Conservation (phyloP, 1,139 yeast genomes). For the Debaryomyces sp. region DNA sequence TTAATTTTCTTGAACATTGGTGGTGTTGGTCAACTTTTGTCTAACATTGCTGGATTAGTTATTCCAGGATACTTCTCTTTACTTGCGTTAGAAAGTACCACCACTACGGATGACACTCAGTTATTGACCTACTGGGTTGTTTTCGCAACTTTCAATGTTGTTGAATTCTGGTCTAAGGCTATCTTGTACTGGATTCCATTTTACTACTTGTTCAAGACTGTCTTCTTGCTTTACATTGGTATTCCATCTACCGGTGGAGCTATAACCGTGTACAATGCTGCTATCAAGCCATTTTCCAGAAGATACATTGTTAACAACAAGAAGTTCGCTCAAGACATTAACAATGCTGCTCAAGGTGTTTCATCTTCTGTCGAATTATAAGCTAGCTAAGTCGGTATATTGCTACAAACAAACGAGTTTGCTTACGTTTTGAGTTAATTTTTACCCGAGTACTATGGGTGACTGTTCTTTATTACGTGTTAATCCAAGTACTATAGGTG, state of each 20-base stretch:
- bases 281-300: slow-evolving; percentile 75
- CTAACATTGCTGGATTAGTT: slow-evolving; percentile 89
- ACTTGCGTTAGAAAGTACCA: slow-evolving; percentile 73
- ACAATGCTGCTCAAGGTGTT: slow-evolving; percentile 54
- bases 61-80: slow-evolving; percentile 91
- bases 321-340: slow-evolving; percentile 36
- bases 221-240: slow-evolving; percentile 85
- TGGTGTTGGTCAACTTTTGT: slow-evolving; percentile 89
- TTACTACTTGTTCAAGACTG: slow-evolving; percentile 91
- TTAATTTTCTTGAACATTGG: slow-evolving; percentile 87
- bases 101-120: slow-evolving; percentile 77
- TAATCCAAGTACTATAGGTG: neutral
- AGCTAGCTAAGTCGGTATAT: slow-evolving; percentile 6
- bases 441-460: slow-evolving; percentile 1
- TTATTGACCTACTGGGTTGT: slow-evolving; percentile 96
- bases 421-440: neutral
- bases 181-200: slow-evolving; percentile 94
- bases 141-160: slow-evolving; percentile 83
- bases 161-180: slow-evolving; percentile 95
- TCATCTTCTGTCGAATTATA: slow-evolving; percentile 43
- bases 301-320: slow-evolving; percentile 42
- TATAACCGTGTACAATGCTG: slow-evolving; percentile 58
- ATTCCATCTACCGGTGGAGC: slow-evolving; percentile 92
- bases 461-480: neutral
- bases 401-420: neutral